A percentile compares a stretch with the other conserved stretches of the same genome.
Conservation (phyloP, 148 eudicot species). For the Gaultheria prostrata region DNA sequence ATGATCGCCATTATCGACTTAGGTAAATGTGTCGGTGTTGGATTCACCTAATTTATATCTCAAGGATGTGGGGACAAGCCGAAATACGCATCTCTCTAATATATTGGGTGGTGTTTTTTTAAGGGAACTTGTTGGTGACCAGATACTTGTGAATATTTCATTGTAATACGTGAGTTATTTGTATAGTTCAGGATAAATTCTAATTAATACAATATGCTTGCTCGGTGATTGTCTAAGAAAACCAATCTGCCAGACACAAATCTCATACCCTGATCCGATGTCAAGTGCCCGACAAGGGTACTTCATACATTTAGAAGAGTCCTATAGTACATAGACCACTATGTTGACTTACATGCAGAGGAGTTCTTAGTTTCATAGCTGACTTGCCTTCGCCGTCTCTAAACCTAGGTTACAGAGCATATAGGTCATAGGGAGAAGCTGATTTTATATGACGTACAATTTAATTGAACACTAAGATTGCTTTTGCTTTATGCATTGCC, state of each 20-base stretch:
- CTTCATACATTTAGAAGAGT: not conserved
- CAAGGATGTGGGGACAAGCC: not conserved
- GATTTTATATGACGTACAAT: not conserved
- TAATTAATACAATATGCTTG: not conserved
- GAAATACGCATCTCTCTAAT: not conserved
- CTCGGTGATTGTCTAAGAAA: not conserved
- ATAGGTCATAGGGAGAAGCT: not conserved
- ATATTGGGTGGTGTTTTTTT: not conserved
- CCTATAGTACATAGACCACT: not conserved
- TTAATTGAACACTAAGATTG: not conserved
- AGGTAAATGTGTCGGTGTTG: not conserved
- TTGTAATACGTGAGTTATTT: not conserved
- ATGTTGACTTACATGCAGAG: not conserved
- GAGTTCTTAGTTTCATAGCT: not conserved
- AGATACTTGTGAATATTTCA: not conserved
- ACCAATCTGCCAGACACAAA: not conserved
- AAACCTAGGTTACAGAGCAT: not conserved
- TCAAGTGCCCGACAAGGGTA: not conserved
- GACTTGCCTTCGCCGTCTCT: not conserved
- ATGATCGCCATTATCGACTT: not conserved
- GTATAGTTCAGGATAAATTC: not conserved
- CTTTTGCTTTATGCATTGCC: not conserved
- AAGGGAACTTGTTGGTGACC: not conserved
- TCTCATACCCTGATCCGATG: not conserved
- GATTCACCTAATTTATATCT: not conserved